Base-by-base conservation (phyloP, 2,329 filamentous ascomycete species). In the Hymenoscyphus fructigenus region DNA sequence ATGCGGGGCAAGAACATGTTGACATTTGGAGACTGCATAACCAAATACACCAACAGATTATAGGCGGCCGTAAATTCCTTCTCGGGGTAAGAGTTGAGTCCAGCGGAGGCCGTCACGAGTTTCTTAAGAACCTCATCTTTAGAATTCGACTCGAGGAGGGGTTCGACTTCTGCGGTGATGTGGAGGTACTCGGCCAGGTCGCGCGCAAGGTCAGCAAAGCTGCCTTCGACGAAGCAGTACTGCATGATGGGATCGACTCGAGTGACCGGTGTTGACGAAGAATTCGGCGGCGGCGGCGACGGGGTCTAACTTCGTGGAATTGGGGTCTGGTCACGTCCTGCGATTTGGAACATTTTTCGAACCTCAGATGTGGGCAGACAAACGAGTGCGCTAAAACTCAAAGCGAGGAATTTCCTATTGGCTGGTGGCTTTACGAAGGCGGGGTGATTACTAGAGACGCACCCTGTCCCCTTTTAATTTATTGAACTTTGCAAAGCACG, bases 181-280 rank as follows among this genome's bases (percentile, higher is more conserved):
- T 96, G 92, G 78, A 99, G 84, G 81, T 96, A 97, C 75, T 93
- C 91, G 79, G 94, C 93, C 83, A 99, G 91, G 83, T 99, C 95
- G 79, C 91, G 89, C 75, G 91, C 89, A 77, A 97, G 89, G 82
- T 98, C 95, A 78, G 93, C 88, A 79, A 97, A 97, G 75, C 88
- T 87, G 79, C 95, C 95, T 84, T 99, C 95, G 79, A 99, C 86
- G 76, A 90, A 90, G 77, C 89, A 83, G 80, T 87, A 73, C 63
- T 75, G 73, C 62, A 68, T 72, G 58, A 59, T 63, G 60, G 23
- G 14, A 23, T 57, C 28, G n/a, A 41, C 44, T 47, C 55, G 41
- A 12, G 32, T 58, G 29, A 26, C 57, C 38, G 38, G 32, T 50
- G 55, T 58, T 58, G 53, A 29, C 36, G 55, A 29, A 28, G 53